Conservation (phyloP, 345 rosid species). For the Ceriops tagal region DNA sequence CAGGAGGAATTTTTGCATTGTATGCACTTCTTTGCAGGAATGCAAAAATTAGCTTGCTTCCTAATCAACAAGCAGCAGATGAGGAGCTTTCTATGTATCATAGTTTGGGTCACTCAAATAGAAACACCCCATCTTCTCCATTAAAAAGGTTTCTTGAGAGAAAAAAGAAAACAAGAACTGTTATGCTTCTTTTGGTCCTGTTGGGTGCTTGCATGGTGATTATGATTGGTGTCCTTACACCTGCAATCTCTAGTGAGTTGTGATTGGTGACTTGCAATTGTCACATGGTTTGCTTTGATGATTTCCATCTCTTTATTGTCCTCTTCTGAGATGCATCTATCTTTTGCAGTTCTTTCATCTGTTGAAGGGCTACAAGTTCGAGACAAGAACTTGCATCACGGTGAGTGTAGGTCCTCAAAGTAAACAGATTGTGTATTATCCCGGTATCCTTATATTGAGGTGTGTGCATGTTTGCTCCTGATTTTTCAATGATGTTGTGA, state of each 20-base stretch:
- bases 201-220: slow-evolving; percentile 62
- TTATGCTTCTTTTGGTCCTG: slow-evolving; percentile 68
- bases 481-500: too few species aligned
- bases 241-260: slow-evolving; percentile 72
- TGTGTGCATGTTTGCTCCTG: too few species aligned
- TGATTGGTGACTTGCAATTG: slow-evolving; percentile 6
- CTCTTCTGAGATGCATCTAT: slow-evolving; percentile 19
- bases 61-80: slow-evolving; percentile 86
- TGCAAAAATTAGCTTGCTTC: slow-evolving; percentile 76
- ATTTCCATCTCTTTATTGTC: slow-evolving; percentile 1
- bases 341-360: slow-evolving; percentile 73
- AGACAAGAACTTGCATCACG: slow-evolving; percentile 41
- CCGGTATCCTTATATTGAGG: too few species aligned
- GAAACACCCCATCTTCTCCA: slow-evolving; percentile 40
- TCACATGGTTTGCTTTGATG: neutral
- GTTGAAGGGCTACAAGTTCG: slow-evolving; percentile 62
- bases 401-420: slow-evolving; percentile 43
- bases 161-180: slow-evolving; percentile 57
- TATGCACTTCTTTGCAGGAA: slow-evolving; percentile 83
- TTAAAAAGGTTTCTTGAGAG: slow-evolving; percentile 55
- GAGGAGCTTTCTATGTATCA: slow-evolving; percentile 86
- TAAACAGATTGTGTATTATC: neutral
- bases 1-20: slow-evolving; percentile 87
- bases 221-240: slow-evolving; percentile 68
- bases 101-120: slow-evolving; percentile 39